These are phyloP conservation scores for Paspalum notatum DNA, from an alignment of 176 grass and related monocot species.

Conservation along the genomic window DNA sequence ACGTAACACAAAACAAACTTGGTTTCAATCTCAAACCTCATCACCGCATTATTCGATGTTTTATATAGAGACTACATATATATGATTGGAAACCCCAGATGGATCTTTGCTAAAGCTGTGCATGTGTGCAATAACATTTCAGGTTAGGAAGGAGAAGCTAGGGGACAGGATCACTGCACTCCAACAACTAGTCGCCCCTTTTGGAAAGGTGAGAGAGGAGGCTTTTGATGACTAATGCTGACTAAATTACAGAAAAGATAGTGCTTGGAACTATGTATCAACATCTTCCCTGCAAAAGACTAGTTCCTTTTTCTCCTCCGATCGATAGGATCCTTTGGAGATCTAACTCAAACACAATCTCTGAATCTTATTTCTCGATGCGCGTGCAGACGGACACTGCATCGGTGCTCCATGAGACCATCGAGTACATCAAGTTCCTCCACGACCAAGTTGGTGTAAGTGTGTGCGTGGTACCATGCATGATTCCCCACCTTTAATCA, in stretches of 20 bases:
- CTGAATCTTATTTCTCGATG: constrained; percentile 54
- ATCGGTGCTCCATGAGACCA: constrained; percentile 98
- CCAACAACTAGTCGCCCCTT: constrained; percentile 98
- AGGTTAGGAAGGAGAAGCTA: constrained; percentile 99
- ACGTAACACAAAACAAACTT: not conserved
- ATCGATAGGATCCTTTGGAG: constrained; percentile 23
- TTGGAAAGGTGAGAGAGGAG: constrained; percentile 88
- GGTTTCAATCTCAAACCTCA: not conserved
- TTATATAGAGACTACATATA: not conserved
- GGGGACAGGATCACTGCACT: constrained; percentile 98
- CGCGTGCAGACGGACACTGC: constrained; percentile 92
- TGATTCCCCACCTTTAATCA: constrained; percentile 55
- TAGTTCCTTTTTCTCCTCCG: constrained; percentile 50
- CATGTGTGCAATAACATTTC: constrained; percentile 46
- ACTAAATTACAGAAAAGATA: constrained; percentile 29
- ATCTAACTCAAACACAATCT: constrained; percentile 17
- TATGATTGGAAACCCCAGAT: not conserved
- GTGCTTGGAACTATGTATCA: constrained; percentile 46
- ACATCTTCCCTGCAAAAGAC: constrained; percentile 61
- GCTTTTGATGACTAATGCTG: constrained; percentile 63
- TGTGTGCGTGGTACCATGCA: constrained; percentile 17
- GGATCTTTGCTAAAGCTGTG: constrained; percentile 4
- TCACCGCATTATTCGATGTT: constrained; percentile 31
- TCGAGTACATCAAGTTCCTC: constrained; percentile 99
- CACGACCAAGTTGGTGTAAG: constrained; percentile 97